Evolutionary conservation across 169 alveolate genomes (phyloP).

Genomic region (Cryptosporidium sp.): DNA sequence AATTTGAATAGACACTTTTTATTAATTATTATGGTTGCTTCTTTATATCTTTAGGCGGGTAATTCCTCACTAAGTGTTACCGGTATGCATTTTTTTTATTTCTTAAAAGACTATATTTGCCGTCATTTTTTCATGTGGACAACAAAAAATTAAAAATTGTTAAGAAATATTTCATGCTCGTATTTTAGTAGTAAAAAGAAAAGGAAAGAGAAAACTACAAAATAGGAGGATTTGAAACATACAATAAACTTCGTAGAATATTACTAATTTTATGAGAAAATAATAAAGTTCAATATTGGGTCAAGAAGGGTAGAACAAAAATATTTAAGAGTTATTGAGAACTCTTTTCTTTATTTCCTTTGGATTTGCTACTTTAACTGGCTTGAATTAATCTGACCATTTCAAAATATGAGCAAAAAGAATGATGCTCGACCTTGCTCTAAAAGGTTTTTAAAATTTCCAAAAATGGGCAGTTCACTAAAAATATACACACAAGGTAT

Average conservation of each 20-base stretch:
- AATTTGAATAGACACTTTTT: not conserved
- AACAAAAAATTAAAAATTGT: not conserved
- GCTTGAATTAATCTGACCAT: not conserved
- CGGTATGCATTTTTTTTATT: conserved; percentile 1
- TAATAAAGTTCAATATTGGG: not conserved
- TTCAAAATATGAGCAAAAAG: not conserved
- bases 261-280: not conserved
- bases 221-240: not conserved
- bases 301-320: not conserved
- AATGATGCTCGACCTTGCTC: not conserved
- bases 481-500: conserved; percentile 1
- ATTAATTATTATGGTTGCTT: too few species aligned
- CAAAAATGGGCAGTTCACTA: not conserved
- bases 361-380: not conserved
- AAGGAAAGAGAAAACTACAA: not conserved
- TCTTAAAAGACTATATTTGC: not conserved
- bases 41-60: not conserved
- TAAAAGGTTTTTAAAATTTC: not conserved
- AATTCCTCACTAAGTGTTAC: not conserved
- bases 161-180: not conserved
- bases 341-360: not conserved
- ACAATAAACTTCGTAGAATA: not conserved
- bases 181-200: not conserved
- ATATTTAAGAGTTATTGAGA: not conserved
- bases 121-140: not conserved